Evolutionary conservation across 192 early-diverging fungal species (phyloP).

Genomic region (Thamnidium elegans): DNA sequence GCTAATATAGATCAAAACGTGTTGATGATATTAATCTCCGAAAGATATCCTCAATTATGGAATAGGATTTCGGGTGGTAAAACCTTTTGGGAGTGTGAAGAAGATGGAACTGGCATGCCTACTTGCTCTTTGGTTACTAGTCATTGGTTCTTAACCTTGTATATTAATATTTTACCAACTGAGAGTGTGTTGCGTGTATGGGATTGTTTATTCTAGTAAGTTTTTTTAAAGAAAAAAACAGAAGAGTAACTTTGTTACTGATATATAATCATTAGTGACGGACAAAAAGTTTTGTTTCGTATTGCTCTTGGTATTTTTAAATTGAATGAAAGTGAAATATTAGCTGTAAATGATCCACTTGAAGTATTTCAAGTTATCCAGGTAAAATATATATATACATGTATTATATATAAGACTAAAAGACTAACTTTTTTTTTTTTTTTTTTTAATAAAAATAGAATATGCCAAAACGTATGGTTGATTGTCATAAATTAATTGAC

Average conservation of each 20-base stretch:
- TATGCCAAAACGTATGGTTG: constrained; percentile 57
- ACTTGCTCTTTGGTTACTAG: constrained; percentile 69
- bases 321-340: constrained; percentile 60
- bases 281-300: constrained; percentile 71
- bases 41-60: constrained; percentile 47
- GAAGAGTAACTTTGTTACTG: neutral
- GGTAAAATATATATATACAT: constrained; percentile 17
- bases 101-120: constrained; percentile 48
- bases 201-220: constrained; percentile 77
- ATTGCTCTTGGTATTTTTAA: constrained; percentile 72
- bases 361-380: constrained; percentile 61
- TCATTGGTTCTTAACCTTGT: constrained; percentile 80
- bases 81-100: constrained; percentile 45
- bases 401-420: neutral
- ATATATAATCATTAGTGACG: constrained; percentile 36
- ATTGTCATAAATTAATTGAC: constrained; percentile 64
- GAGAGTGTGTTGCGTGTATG: constrained; percentile 78
- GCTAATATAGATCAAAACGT: constrained; percentile 69
- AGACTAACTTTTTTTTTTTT: no score
- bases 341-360: constrained; percentile 54
- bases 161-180: constrained; percentile 69
- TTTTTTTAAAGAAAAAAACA: no score
- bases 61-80: constrained; percentile 29
- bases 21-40: constrained; percentile 48
- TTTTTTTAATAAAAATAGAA: constrained; percentile 43